A percentile compares a stretch with the other conserved stretches of the same genome.
Conservation (phyloP, 2,329 filamentous ascomycete species). For the Diaporthe ilicicola region DNA sequence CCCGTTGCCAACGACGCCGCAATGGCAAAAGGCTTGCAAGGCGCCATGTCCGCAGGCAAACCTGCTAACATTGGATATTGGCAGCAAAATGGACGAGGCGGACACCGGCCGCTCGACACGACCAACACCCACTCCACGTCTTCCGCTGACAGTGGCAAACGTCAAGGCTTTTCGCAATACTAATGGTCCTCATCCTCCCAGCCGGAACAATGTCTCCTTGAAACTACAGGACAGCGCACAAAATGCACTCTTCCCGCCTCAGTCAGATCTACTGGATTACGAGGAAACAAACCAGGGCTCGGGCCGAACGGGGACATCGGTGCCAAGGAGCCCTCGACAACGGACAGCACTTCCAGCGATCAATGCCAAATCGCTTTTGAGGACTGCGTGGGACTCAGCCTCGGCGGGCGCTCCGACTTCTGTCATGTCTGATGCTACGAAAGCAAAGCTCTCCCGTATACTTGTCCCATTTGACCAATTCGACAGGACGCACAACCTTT, state of each 20-base stretch:
- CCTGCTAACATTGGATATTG: background rate
- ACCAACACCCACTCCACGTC: background rate
- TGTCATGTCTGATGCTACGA: slow-evolving; percentile 27
- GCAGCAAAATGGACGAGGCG: background rate
- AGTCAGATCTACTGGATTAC: no score
- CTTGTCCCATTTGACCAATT: slow-evolving; percentile 1
- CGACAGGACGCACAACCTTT: slow-evolving; percentile 14
- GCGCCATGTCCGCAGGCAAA: background rate
- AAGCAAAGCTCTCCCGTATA: slow-evolving; percentile 12
- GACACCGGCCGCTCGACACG: background rate
- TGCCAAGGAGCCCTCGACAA: slow-evolving; percentile 11
- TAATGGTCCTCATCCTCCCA: background rate
- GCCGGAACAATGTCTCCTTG: background rate
- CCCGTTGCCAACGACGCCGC: background rate
- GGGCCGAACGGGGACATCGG: background rate
- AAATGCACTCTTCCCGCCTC: background rate
- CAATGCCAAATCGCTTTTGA: slow-evolving; percentile 28
- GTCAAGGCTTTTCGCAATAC: background rate
- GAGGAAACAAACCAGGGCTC: background rate
- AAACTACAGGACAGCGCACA: background rate
- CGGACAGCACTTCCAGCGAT: slow-evolving; percentile 22
- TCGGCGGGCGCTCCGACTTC: slow-evolving; percentile 32
- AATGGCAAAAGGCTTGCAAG: background rate
- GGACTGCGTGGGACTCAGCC: slow-evolving; percentile 32
- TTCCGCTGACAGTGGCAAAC: background rate